Evolutionary conservation across 208 protist species (phyloP).

Genomic region (Wallacemonas sp.): DNA sequence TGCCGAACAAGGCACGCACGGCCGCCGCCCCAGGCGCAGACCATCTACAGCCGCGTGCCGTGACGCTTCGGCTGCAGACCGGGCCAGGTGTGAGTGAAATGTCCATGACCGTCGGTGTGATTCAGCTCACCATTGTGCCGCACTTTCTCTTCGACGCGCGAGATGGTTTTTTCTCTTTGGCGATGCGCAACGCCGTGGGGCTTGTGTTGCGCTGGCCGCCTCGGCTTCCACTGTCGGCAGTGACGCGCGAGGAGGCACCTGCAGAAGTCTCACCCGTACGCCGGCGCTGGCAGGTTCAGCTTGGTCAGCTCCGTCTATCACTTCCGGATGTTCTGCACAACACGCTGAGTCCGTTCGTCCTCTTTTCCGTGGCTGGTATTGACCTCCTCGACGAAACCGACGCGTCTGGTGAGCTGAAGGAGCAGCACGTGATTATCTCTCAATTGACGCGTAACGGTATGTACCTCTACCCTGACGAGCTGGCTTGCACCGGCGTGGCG

Average conservation of each 20-base stretch:
- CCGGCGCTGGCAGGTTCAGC: neutral
- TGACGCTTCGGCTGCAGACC: neutral
- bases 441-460: constrained; percentile 10
- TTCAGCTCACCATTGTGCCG: constrained; percentile 34
- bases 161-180: constrained; percentile 32
- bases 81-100: neutral
- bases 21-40: neutral
- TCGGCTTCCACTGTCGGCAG: neutral
- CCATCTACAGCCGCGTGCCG: neutral
- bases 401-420: neutral
- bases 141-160: constrained; percentile 39
- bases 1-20: neutral
- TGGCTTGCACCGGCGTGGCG: neutral
- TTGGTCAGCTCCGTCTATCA: constrained; percentile 1
- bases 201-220: constrained; percentile 24
- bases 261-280: neutral
- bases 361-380: constrained; percentile 10
- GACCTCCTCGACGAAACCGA: constrained; percentile 21
- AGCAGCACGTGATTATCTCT: neutral
- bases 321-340: constrained; percentile 9
- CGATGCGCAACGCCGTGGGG: constrained; percentile 32
- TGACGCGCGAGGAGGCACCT: constrained; percentile 1
- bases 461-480: constrained; percentile 11
- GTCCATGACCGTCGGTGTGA: neutral
- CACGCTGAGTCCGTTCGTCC: constrained; percentile 6